Base-by-base conservation (phyloP, 345 rosid species). In the Salix dunnii region DNA sequence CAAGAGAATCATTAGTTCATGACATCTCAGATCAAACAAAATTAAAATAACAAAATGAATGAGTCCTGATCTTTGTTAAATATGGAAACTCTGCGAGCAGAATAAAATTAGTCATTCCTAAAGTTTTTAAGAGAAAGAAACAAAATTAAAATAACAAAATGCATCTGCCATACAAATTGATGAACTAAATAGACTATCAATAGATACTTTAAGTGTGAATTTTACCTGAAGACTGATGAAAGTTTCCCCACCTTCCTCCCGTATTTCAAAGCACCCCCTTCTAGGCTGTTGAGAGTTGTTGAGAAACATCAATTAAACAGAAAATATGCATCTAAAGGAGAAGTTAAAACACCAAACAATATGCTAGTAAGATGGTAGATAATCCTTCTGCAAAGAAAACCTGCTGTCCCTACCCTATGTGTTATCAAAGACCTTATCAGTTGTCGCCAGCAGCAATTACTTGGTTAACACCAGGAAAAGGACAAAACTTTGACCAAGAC, bases 161-260 rank as follows among this genome's bases (percentile, higher is more conserved):
- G 27, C 27, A 55, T 55, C 14, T n/a, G 28, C 28, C 23, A 55
- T 9, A n/a, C 20, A 30, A 72, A 31, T 18, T 33, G 62, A 36
- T 2, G 60, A 55, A 12, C 12, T 7, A 31, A 62, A 60, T 20
- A 11, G 12, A 31, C 48, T 36, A 2, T 10, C 18, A 5, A 63
- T 6, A 62, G 53, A 43, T 18, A 18, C 3, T 46, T 7, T 11
- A 16, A 58, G 17, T 5, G 62, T 9, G 51, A 72, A 17, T 23
- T 67, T 85, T 88, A 96, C 98, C 98, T 85, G 87, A 77, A 96
- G 92, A 86, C 92, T 93, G 74, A 92, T 84, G 90, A 92, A 96
- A 21, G 68, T 85, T 77, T 89, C 71, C 23, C 98, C 98, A 63
- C 87, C 92, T 81, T 89, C 88, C 84, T 88, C 84, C 12, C 97